phyloP scores from a whole-genome alignment of 192 early-diverging fungal genomes.

The Allomyces arbusculus region DNA sequence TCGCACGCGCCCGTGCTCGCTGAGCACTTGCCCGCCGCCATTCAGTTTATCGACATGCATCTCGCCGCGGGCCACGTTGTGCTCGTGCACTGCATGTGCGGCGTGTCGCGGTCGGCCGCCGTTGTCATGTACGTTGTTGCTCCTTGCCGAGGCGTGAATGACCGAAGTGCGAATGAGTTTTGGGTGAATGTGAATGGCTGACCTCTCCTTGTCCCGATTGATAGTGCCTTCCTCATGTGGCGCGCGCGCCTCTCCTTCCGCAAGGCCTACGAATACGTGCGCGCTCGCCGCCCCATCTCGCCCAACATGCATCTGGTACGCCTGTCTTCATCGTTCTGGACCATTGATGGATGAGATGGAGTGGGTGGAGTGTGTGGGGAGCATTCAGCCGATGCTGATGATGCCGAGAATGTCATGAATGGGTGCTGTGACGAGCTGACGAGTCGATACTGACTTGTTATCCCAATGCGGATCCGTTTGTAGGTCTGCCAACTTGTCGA shows the following conservation, averaged over 20 bases:
- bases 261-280: background rate
- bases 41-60: background rate
- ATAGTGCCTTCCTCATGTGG: background rate
- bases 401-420: too few species aligned
- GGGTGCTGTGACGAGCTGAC: too few species aligned
- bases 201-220: too few species aligned
- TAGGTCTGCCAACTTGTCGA: background rate
- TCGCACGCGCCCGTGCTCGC: background rate
- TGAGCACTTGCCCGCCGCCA: background rate
- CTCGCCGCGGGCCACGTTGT: background rate
- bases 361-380: too few species aligned
- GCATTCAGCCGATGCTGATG: too few species aligned
- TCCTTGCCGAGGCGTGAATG: too few species aligned
- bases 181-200: too few species aligned
- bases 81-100: slow-evolving; percentile 1
- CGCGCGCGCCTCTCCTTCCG: background rate
- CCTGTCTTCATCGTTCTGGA: too few species aligned
- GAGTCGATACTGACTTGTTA: too few species aligned
- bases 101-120: background rate
- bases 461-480: too few species aligned
- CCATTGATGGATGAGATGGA: too few species aligned
- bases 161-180: too few species aligned
- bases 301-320: background rate
- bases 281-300: background rate
- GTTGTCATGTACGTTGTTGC: background rate